Evolutionary conservation across 1,284 basidiomycete genomes (phyloP).

Genomic region (Tetrapyrgos nigripes): DNA sequence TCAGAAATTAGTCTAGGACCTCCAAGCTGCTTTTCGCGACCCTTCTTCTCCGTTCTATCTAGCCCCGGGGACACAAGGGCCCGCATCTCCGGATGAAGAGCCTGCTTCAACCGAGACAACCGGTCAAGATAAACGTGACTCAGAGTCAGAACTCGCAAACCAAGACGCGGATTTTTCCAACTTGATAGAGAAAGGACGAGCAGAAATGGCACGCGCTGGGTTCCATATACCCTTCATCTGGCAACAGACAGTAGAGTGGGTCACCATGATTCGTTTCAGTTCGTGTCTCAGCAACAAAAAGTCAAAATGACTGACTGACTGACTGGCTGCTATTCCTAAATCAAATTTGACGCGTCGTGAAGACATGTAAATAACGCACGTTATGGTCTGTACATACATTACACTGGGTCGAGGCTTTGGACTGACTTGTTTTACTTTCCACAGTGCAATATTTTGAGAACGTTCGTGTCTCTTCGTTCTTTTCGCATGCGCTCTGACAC

Average conservation of each 20-base stretch:
- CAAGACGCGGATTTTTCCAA: not conserved
- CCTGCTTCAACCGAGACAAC: constrained; percentile 8
- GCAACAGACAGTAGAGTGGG: constrained; percentile 78
- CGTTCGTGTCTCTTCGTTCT: constrained; percentile 37
- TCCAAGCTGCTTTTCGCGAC: constrained; percentile 68
- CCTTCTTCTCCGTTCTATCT: constrained; percentile 71
- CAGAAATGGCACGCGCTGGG: constrained; percentile 52
- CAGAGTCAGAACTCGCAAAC: constrained; percentile 5
- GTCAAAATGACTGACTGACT: not conserved
- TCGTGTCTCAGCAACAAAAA: constrained; percentile 27
- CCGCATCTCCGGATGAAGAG: constrained; percentile 57
- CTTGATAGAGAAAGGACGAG: constrained; percentile 44
- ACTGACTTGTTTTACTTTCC: not conserved
- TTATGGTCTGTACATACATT: constrained; percentile 53
- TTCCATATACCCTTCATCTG: constrained; percentile 69
- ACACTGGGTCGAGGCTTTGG: not conserved
- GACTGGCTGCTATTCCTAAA: not conserved
- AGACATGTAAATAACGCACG: constrained; percentile 82
- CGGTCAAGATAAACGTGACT: too few relatives aligned
- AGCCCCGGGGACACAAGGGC: constrained; percentile 63
- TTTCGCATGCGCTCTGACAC: not conserved
- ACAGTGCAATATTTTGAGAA: constrained; percentile 74
- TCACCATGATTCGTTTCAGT: constrained; percentile 79
- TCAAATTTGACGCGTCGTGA: too few relatives aligned
- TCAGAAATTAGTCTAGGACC: too few relatives aligned